Evolutionary conservation across 805 yeast species (phyloP), one percentile per base, ranked within the genome.

Genomic region (Starmerella gropengiesseri): DNA sequence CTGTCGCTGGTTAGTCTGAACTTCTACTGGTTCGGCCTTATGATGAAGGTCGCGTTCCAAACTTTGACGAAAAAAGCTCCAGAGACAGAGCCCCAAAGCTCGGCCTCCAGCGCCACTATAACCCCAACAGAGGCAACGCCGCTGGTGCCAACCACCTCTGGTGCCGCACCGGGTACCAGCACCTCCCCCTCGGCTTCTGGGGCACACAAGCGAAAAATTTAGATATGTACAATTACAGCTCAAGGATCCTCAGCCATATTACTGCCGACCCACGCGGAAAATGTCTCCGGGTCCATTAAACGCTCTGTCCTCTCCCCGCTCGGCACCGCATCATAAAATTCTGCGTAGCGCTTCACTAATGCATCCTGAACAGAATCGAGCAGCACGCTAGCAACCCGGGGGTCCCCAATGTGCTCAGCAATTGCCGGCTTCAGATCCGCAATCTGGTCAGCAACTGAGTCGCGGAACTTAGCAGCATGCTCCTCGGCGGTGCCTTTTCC

Each of bases 21-120:
- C 60, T 55, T 83, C 23, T 70, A 68, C 55, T 91, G 99, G 99
- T 87, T 91, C 64, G 62, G 66, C 38, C 86, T 82, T 61, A 91
- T 91, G 98, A 55, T 87, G 17, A 16, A 12, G 17, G 46, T 41
- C 3, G 54, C 53, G 2, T 14, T 9, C 18, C 20, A 25, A 6
- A 25, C 39, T 4, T 9, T 35, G 25, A 37, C 31, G 13, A 36
- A 36, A 14, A 36, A 25, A 18, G n/a, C n/a, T n/a, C n/a, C n/a
- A n/a, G n/a, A n/a, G n/a, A n/a, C n/a, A n/a, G n/a, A n/a, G n/a
- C n/a, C n/a, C n/a, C n/a, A n/a, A n/a, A n/a, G n/a, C n/a, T n/a
- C n/a, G n/a, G n/a, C n/a, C n/a, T n/a, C n/a, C n/a, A n/a, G n/a
- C n/a, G n/a, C n/a, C n/a, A n/a, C n/a, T n/a, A n/a, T n/a, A n/a